Evolutionary conservation across 2,329 filamentous ascomycete genomes (phyloP), one percentile per base, ranked within the genome.

Genomic region (Microcyclosporella mali): DNA sequence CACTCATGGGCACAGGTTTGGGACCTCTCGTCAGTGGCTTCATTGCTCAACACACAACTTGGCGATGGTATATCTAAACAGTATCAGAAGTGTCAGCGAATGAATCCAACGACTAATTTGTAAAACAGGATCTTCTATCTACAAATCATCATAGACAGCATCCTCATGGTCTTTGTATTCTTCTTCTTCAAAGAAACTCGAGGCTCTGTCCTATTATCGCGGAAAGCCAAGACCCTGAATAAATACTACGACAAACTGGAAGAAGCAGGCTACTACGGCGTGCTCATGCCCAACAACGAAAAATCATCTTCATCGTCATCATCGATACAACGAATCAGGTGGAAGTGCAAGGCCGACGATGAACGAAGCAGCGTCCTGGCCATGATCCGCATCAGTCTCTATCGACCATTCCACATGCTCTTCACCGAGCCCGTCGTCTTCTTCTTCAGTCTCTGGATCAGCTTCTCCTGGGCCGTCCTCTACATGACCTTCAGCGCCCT

Each of bases 381-480:
- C 45, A 85, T 89, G 77, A 81, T 95, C 40, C 70, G 72, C 4
- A 78, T 86, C 10, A 92, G 86, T 0, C 66, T 90, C 6, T 81
- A 79, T 50, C 77, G 88, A 0, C 88, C 88, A 0, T 94, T 95
- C 62, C 79, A 82, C 56, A 73, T 89, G 1, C 77, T 89, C 12
- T 68, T 82, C 51, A 88, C 84, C 0, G 85, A 89, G 53, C 82
- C 84, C 0, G 81, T 88, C 8, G 84, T 89, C 11, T 88, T 88
- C 65, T 88, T 79, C 69, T 95, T 95, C 69, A 88, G 84, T 0
- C 71, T 94, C 0, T 95, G 89, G 89, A 83, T 88, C 1, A 76
- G 86, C 0, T 95, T 95, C 63, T 82, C 82, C 15, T 95, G 89
- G 89, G 88, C 84, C 0, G 77, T 94, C 0, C 75, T 95, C 0